A percentile compares a stretch with the other conserved stretches of the same genome.
phyloP scores from a whole-genome alignment of 306 rosid genomes.

The Castanea sativa region DNA sequence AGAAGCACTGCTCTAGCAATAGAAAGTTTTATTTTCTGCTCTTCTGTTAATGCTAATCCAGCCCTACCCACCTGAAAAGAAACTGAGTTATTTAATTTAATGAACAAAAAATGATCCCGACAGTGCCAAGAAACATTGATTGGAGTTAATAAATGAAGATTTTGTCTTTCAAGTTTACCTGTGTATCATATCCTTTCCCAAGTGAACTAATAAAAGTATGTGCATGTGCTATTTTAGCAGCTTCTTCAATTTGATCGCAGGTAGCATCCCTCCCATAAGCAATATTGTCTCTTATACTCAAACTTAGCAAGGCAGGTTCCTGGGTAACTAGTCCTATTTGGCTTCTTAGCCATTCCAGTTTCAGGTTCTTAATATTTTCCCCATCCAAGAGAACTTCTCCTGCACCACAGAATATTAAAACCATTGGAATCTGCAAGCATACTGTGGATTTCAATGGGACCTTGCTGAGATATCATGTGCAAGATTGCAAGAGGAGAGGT shows the following conservation, averaged over 20 bases:
- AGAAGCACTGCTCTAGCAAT: constrained; percentile 98
- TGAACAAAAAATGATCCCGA: constrained; percentile 6
- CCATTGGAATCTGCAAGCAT: constrained; percentile 17
- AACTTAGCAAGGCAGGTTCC: constrained; percentile 97
- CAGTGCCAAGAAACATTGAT: constrained; percentile 4
- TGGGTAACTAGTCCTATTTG: constrained; percentile 98
- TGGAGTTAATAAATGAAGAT: neutral
- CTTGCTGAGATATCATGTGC: neutral
- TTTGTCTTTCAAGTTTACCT: constrained; percentile 43
- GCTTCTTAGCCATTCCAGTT: constrained; percentile 94
- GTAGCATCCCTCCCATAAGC: constrained; percentile 96
- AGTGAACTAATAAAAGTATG: constrained; percentile 95
- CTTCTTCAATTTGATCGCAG: constrained; percentile 96
- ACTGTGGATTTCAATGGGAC: neutral
- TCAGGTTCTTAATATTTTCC: constrained; percentile 89
- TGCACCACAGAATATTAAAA: constrained; percentile 50
- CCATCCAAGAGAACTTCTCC: constrained; percentile 99
- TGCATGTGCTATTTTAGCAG: constrained; percentile 98
- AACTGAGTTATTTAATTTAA: constrained; percentile 12
- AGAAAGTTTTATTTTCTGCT: constrained; percentile 93
- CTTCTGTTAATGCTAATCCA: constrained; percentile 85
- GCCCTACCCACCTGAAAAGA: constrained; percentile 93
- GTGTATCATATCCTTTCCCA: constrained; percentile 83
- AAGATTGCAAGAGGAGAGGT: neutral
- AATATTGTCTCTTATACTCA: constrained; percentile 96